Evolutionary conservation across 2,329 filamentous ascomycete species (phyloP), one percentile per base, ranked within the genome.

Genomic region (Exophiala oligosperma): DNA sequence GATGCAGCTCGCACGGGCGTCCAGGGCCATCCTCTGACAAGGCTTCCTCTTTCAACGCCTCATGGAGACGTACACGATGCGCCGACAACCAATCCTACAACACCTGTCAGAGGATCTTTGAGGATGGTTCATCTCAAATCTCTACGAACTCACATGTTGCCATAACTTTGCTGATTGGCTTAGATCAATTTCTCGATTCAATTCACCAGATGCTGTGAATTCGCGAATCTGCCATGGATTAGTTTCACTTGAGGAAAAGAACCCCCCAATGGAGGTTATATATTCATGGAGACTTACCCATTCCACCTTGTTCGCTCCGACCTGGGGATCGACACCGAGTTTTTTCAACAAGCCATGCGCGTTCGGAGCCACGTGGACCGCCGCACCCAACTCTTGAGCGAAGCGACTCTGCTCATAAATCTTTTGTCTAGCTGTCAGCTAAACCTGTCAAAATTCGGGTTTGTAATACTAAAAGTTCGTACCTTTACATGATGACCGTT

Each of bases 301-400:
- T 67, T 52, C 54, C 71, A 61, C 73, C 67, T 50, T 68, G 68
- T 70, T 76, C 54, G 77, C 74, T 1, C 77, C 77, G 0, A 69
- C 67, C 54, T 76, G 72, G 0, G 75, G 71, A 49, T 71, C 68
- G 1, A 81, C 62, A 0, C 79, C 78, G 49, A 81, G 69, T 32
- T 76, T 70, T 9, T 71, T 69, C 3, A 88, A 72, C 2, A 87
- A 70, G 0, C 82, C 81, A 68, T 86, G 85, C 2, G 79, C 74
- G 64, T 88, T 89, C 0, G 86, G 84, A 0, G 82, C 79, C 3
- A 88, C 68, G 65, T 87, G 84, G n/a, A 88, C 78, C 0, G 84
- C 84, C 2, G 85, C 84, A 0, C 84, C 85, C 28, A 47, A 40
- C 46, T 63, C 61, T 51, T 74, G 79, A 14, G 79, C 78, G 35